Percentiles rank a stretch among this genome's conserved stretches.
Evolutionary conservation across 495 filamentous ascomycete species (phyloP).

Genomic region (Penicillium psychrofluorescens): DNA sequence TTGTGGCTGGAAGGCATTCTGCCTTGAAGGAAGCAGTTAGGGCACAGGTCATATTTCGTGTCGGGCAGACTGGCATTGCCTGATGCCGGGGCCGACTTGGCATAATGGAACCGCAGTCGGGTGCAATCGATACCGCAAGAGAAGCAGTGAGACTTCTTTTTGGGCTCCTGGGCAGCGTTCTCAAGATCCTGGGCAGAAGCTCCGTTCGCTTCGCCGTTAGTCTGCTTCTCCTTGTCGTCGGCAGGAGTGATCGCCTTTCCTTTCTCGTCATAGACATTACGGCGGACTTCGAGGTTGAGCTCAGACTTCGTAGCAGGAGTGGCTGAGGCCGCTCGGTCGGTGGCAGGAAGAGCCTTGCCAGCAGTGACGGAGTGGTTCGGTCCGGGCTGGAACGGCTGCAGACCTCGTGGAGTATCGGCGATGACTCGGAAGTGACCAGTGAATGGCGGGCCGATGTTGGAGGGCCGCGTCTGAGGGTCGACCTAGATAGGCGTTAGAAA

Average conservation of each 20-base stretch:
- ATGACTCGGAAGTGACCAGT: slow-evolving; percentile 95
- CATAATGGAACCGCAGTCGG: slow-evolving; percentile 80
- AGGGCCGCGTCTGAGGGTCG: slow-evolving; percentile 89
- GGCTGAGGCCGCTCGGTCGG: slow-evolving; percentile 68
- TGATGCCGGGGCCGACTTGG: slow-evolving; percentile 49
- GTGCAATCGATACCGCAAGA: slow-evolving; percentile 93
- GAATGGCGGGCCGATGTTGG: slow-evolving; percentile 91
- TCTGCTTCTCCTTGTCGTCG: slow-evolving; percentile 56
- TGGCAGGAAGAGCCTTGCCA: slow-evolving; percentile 63
- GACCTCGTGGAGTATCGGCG: slow-evolving; percentile 87
- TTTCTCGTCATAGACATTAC: slow-evolving; percentile 90
- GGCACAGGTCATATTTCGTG: slow-evolving; percentile 77
- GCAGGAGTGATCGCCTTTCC: slow-evolving; percentile 69
- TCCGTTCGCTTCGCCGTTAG: slow-evolving; percentile 68
- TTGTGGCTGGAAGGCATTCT: slow-evolving; percentile 68
- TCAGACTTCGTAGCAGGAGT: slow-evolving; percentile 66
- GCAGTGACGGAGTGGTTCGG: slow-evolving; percentile 65
- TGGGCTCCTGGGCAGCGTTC: slow-evolving; percentile 48
- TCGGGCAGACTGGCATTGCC: slow-evolving; percentile 51
- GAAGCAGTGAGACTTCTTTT: slow-evolving; percentile 74
- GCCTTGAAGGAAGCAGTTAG: slow-evolving; percentile 78
- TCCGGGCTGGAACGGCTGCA: slow-evolving; percentile 90
- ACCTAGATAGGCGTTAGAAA: slow-evolving; percentile 49
- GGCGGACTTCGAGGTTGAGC: slow-evolving; percentile 80
- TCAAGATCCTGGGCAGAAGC: slow-evolving; percentile 33